Evolutionary conservation across 2,329 filamentous ascomycete genomes (phyloP), one percentile per base, ranked within the genome.

Genomic region (Verticillium albo-atrum): DNA sequence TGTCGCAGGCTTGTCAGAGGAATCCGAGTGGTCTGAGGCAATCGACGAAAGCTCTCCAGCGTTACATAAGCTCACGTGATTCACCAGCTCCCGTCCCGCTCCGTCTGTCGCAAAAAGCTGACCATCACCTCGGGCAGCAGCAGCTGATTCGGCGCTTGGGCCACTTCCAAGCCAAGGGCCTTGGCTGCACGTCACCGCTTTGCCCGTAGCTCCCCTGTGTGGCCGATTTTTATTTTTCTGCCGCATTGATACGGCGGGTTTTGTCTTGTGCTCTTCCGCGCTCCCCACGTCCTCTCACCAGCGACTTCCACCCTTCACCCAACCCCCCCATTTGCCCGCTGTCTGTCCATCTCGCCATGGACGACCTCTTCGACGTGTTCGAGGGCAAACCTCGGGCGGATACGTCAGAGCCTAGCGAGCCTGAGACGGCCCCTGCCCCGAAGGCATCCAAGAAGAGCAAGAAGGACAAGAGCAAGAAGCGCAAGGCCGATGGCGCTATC

Each of bases 291-390:
- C 20, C 25, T 23, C 20, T 23, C 10, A 20, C 42, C 20, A 15
- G n/a, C 20, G 20, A 50, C 34, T 23, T 25, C 10, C 6, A 23
- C 20, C 42, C 5, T 26, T 3, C n/a, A 23, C 12, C 20, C 20
- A 50, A 50, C 42, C 20, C 15, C 14, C 42, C n/a, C 9, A 23
- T 10, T 23, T 10, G 42, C 42, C 42, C 20, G 9, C 20, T 20
- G 42, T 23, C 42, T 50, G n/a, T 25, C 17, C 42, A 23, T 50
- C 17, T 53, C 23, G 26, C 25, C 20, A 91, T 90, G 88, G 89
- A 92, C 75, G 89, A 92, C 62, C 82, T 95, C 66, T 95, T 95
- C 68, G 87, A 91, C 67, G 89, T 92, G 60, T 94, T 95, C 70
- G 88, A 92, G 64, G 87, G 90, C 68, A 80, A 82, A 70, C 79